These are phyloP conservation scores for Nymphaea colorata DNA, from an alignment of 164 flowering plant genomes.

Conservation along the genomic window DNA sequence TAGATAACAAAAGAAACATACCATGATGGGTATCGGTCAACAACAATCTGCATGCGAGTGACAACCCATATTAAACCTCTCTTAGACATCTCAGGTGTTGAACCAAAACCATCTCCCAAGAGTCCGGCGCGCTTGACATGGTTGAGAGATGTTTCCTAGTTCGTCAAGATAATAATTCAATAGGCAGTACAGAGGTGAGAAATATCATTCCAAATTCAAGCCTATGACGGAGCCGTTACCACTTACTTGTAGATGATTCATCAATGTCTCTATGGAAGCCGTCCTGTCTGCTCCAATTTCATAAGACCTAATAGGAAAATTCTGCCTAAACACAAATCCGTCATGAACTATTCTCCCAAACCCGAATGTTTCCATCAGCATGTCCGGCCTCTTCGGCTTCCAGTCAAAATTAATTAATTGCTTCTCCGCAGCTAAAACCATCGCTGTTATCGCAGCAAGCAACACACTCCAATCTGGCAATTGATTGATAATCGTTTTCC, in stretches of 20 bases:
- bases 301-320: conserved; percentile 86
- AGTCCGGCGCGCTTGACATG: conserved; percentile 83
- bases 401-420: conserved; percentile 96
- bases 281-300: conserved; percentile 92
- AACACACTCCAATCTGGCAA: conserved; percentile 99
- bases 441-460: conserved; percentile 88
- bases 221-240: background rate
- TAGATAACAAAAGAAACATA: conserved; percentile 14
- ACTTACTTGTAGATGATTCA: conserved; percentile 92
- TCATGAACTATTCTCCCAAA: conserved; percentile 79
- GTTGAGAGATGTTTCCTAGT: conserved; percentile 88
- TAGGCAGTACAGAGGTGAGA: background rate
- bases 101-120: conserved; percentile 87
- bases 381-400: conserved; percentile 77
- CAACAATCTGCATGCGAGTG: conserved; percentile 70
- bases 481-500: conserved; percentile 31
- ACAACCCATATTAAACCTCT: conserved; percentile 95
- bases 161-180: background rate
- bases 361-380: conserved; percentile 61
- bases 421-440: conserved; percentile 96
- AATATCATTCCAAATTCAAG: background rate
- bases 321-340: conserved; percentile 72
- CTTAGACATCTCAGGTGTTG: conserved; percentile 87
- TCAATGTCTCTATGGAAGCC: conserved; percentile 83
- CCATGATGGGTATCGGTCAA: conserved; percentile 95